Percentiles rank a stretch among this genome's conserved stretches.
These are phyloP conservation scores for Psilocybe tampanensis DNA, from an alignment of 768 basidiomycete genomes.

Conservation along the genomic window DNA sequence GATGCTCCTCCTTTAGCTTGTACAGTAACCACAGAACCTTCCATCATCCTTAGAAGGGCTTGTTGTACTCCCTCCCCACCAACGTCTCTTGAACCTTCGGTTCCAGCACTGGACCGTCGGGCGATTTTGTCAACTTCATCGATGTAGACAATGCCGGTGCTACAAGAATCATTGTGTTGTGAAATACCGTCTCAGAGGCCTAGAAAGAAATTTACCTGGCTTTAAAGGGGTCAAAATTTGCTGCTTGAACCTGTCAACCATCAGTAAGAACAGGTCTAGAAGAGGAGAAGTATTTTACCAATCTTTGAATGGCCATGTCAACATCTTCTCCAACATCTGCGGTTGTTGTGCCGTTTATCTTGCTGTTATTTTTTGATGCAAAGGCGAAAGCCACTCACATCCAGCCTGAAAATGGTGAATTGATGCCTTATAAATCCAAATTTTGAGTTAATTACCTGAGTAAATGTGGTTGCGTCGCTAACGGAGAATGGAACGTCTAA, in stretches of 20 bases:
- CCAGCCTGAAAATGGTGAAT: constrained; percentile 14
- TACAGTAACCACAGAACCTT: constrained; percentile 84
- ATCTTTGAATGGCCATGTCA: constrained; percentile 84
- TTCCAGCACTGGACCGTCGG: constrained; percentile 56
- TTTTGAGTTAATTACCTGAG: constrained; percentile 56
- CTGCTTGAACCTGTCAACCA: constrained; percentile 71
- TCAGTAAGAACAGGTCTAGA: neutral
- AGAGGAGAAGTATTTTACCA: constrained; percentile 46
- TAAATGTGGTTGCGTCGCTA: constrained; percentile 93
- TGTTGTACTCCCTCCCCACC: constrained; percentile 97
- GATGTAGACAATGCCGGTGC: constrained; percentile 93
- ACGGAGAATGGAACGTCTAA: constrained; percentile 94
- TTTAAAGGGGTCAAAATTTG: constrained; percentile 84
- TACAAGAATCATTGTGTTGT: constrained; percentile 28
- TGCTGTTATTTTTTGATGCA: neutral
- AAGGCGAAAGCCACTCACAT: constrained; percentile 14
- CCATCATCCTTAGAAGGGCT: constrained; percentile 90
- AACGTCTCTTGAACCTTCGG: constrained; percentile 82
- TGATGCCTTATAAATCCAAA: neutral
- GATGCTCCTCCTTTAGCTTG: constrained; percentile 66
- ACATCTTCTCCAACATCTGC: constrained; percentile 88
- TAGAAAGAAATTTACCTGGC: constrained; percentile 59
- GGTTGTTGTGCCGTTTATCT: neutral
- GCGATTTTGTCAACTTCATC: constrained; percentile 97
- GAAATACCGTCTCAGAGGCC: neutral